These are phyloP conservation scores for Golubevia sp. DNA, from an alignment of 1,284 basidiomycete genomes.

Conservation along the genomic window DNA sequence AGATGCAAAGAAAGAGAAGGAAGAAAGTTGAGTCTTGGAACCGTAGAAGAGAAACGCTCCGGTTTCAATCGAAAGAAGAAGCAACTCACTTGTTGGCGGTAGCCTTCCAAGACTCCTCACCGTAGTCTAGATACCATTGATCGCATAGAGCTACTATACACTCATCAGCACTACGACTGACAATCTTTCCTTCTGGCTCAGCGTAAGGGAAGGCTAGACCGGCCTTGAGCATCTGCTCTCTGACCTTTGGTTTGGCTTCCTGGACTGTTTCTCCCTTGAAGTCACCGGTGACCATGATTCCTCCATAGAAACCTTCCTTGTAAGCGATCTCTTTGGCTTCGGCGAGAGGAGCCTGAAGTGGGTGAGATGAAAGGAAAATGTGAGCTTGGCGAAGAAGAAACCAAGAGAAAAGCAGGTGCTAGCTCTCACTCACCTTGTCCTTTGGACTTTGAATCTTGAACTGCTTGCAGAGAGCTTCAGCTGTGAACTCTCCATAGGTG, in stretches of 20 bases:
- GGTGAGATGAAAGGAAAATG: no score
- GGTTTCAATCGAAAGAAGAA: neutral
- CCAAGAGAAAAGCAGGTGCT: no score
- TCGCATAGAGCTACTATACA: conserved; percentile 98
- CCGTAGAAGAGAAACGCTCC: neutral
- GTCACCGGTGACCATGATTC: conserved; percentile 85
- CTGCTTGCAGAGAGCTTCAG: conserved; percentile 82
- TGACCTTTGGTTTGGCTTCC: conserved; percentile 87
- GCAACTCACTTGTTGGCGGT: conserved; percentile 76
- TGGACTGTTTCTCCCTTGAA: conserved; percentile 85
- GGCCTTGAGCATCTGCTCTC: conserved; percentile 78
- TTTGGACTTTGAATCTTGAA: conserved; percentile 96
- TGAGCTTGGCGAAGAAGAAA: conserved; percentile 68
- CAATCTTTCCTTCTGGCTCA: conserved; percentile 90
- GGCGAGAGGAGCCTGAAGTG: conserved; percentile 72
- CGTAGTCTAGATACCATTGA: conserved; percentile 99
- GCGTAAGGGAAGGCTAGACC: conserved; percentile 87
- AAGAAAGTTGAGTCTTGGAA: no score
- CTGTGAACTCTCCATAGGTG: conserved; percentile 88
- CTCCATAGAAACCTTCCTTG: conserved; percentile 97
- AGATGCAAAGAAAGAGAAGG: neutral
- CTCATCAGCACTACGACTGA: conserved; percentile 88
- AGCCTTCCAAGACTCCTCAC: conserved; percentile 84
- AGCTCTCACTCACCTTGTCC: conserved; percentile 68
- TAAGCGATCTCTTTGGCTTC: conserved; percentile 98